Conservation (phyloP, 805 yeast genomes). For the Wickerhamomyces canadensis region DNA sequence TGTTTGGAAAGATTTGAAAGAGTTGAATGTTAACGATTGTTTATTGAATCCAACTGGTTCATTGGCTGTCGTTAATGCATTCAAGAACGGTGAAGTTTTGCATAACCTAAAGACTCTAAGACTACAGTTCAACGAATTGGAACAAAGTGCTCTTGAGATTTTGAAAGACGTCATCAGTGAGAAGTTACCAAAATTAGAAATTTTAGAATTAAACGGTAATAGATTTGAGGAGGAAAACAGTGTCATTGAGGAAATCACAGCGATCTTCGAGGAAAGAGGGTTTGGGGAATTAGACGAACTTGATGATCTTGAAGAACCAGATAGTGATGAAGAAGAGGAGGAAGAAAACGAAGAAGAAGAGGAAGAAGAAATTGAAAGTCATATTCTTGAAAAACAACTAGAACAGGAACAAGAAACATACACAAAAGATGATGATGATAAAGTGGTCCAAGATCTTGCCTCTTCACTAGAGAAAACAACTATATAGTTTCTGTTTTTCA, state of each 20-base stretch:
- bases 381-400: conserved; percentile 36
- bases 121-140: conserved; percentile 87
- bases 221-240: conserved; percentile 85
- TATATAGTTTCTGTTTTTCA: conserved; percentile 22
- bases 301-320: conserved; percentile 87
- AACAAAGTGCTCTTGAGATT: conserved; percentile 53
- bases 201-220: conserved; percentile 89
- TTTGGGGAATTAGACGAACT: conserved; percentile 85
- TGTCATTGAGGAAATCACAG: conserved; percentile 52
- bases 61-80: conserved; percentile 42
- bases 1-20: conserved; percentile 63
- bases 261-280: conserved; percentile 65
- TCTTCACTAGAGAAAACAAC: conserved; percentile 52
- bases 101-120: conserved; percentile 50
- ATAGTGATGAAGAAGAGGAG: conserved; percentile 51
- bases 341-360: conserved; percentile 33
- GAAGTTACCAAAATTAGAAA: conserved; percentile 54
- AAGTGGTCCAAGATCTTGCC: conserved; percentile 52
- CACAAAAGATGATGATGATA: conserved; percentile 37
- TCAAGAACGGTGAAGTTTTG: conserved; percentile 34
- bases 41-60: conserved; percentile 79
- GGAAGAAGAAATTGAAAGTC: conserved; percentile 41
- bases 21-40: conserved; percentile 86
- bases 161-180: conserved; percentile 48
- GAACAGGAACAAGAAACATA: conserved; percentile 33